Evolutionary conservation across 2,329 filamentous ascomycete genomes (phyloP).

Genomic region (Xylariomycetidae sp.): DNA sequence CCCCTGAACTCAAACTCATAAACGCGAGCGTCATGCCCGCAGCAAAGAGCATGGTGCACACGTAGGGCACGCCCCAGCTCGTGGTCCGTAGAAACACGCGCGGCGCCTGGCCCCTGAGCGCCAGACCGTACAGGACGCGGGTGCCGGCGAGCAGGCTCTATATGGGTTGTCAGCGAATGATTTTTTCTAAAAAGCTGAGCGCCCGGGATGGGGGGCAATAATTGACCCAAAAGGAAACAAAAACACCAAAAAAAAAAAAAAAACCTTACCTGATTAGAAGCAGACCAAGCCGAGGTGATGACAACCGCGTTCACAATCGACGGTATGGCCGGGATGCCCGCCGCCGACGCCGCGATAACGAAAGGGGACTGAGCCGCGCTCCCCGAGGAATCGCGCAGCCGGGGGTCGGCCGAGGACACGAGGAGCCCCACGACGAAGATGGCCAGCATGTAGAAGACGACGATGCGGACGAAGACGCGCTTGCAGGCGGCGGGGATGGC

Average conservation of each 20-base stretch:
- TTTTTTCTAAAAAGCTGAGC: too few species aligned
- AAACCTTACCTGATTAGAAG: constrained; percentile 69
- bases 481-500: constrained; percentile 46
- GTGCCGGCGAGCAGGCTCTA: constrained; percentile 56
- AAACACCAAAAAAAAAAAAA: too few species aligned
- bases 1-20: constrained; percentile 51
- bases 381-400: constrained; percentile 41
- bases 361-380: constrained; percentile 53
- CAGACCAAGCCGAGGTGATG: constrained; percentile 66
- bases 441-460: constrained; percentile 54
- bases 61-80: constrained; percentile 51
- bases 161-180: too few species aligned
- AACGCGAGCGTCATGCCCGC: constrained; percentile 54
- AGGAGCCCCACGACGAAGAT: constrained; percentile 55
- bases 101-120: constrained; percentile 55
- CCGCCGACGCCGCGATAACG: constrained; percentile 66
- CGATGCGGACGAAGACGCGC: constrained; percentile 51
- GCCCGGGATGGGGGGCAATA: too few species aligned
- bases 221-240: too few species aligned
- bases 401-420: constrained; percentile 48
- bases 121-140: constrained; percentile 55
- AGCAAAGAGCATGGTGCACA: constrained; percentile 49
- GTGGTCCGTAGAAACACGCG: constrained; percentile 50
- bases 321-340: constrained; percentile 62
- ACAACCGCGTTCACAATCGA: constrained; percentile 74